Evolutionary conservation across 1,139 yeast species (phyloP), one percentile per base, ranked within the genome.

Genomic region (Yamadazyma blattariae): DNA sequence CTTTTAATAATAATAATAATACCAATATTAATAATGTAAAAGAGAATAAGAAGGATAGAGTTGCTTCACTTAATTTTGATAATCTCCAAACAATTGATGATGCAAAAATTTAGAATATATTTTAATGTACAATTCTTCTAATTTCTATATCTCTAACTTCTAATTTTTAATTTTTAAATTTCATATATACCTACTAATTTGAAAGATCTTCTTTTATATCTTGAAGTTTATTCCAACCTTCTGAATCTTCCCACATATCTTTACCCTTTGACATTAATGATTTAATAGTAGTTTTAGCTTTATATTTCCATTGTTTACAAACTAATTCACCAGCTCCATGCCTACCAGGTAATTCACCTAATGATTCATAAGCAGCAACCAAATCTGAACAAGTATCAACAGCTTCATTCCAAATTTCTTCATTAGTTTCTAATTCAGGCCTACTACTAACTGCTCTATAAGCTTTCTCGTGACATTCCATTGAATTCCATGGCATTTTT

Each of bases 241-340:
- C 80, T 2, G 85, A 70, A 45, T 76, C 90, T 51, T 86, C 90
- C 96, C 95, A 88, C 51, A 72, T 74, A 22, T 71, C 67, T 50
- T 77, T 83, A 12, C 96, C 96, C 52, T 82, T 84, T 18, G 94
- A 82, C 76, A 85, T 73, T 45, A 89, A 64, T 1, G 88, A 74
- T 48, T 95, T 72, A 12, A 89, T 71, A 0, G 87, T 68, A 9
- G 85, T 74, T 44, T 80, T 73, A 2, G 95, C 82, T 56, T 89
- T 89, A 61, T 83, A 87, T 51, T 77, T 83, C 97, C 97, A 90
- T 54, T 89, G 96, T 49, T 81, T 77, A 56, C 96, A 89, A 5
- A 92, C 96, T 12, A 84, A 52, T 49, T 85, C 89, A 2, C 82
- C 96, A 3, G 88, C 89, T 19, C 84, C 86, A 47, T 82, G 78